A percentile compares a stretch with the other conserved stretches of the same genome.
Evolutionary conservation across 371 early-diverging fungal genomes (phyloP).

Genomic region (Mortierella sp.): DNA sequence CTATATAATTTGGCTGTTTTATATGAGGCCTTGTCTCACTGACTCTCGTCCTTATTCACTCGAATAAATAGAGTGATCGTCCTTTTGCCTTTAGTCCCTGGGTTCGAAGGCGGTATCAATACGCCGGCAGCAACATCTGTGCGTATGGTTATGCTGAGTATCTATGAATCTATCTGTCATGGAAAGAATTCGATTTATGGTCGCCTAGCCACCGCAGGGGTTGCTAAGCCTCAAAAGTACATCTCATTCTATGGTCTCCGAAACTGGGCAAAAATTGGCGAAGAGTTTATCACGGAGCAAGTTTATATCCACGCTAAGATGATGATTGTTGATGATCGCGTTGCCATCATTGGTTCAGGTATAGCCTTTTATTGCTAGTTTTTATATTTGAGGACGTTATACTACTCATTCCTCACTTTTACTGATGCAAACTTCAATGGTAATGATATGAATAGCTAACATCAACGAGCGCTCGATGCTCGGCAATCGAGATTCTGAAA

Average conservation of each 20-base stretch:
- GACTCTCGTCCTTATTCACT: neutral
- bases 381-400: too few species aligned
- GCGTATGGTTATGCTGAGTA: constrained; percentile 86
- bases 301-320: constrained; percentile 94
- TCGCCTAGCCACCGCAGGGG: constrained; percentile 74
- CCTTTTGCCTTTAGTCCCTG: constrained; percentile 93
- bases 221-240: constrained; percentile 76
- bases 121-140: constrained; percentile 84
- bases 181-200: constrained; percentile 82
- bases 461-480: constrained; percentile 92
- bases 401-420: neutral
- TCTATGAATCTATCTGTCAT: constrained; percentile 85
- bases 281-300: constrained; percentile 81
- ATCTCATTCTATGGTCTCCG: constrained; percentile 86
- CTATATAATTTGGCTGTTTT: too few species aligned
- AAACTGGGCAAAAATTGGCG: constrained; percentile 65
- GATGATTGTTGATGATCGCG: constrained; percentile 92
- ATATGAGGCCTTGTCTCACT: too few species aligned
- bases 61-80: constrained; percentile 75
- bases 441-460: constrained; percentile 69
- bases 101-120: constrained; percentile 87
- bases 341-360: constrained; percentile 88
- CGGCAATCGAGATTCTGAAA: constrained; percentile 94
- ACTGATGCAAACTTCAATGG: neutral
- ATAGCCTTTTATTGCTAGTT: constrained; percentile 4